Evolutionary conservation across 208 protist species (phyloP).

Genomic region (Trypanosoma conorhini): DNA sequence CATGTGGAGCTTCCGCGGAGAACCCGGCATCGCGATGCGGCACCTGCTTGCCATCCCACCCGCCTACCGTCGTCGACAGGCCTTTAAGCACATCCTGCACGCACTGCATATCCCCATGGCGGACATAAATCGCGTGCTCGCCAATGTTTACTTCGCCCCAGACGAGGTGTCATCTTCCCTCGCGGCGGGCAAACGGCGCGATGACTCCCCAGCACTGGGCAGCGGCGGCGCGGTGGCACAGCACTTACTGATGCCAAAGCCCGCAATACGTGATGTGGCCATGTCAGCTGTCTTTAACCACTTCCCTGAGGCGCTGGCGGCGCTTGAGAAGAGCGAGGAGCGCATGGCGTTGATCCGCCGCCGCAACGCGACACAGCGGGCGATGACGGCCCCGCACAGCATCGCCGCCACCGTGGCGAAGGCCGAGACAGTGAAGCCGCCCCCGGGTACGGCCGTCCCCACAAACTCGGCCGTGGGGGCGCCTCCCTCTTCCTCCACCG

Average conservation of each 20-base stretch:
- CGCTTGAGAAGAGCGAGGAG: conserved; percentile 55
- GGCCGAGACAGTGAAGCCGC: not conserved
- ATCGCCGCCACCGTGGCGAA: not conserved
- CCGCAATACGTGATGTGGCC: conserved; percentile 72
- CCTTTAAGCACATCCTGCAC: conserved; percentile 80
- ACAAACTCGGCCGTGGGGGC: conserved; percentile 2
- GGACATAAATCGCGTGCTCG: conserved; percentile 57
- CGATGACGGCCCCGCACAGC: not conserved
- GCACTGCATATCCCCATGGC: conserved; percentile 55
- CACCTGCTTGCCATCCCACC: conserved; percentile 70
- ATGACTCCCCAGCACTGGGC: conserved; percentile 4
- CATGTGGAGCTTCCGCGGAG: conserved; percentile 82
- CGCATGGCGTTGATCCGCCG: conserved; percentile 50
- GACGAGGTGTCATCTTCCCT: conserved; percentile 34
- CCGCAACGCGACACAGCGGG: conserved; percentile 32
- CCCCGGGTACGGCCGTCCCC: not conserved
- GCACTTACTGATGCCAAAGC: conserved; percentile 73
- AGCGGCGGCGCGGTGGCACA: conserved; percentile 50
- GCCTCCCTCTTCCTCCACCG: conserved; percentile 16
- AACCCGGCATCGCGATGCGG: conserved; percentile 76
- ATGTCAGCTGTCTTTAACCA: conserved; percentile 60
- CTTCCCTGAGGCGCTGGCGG: conserved; percentile 57
- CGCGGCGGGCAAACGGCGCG: not conserved
- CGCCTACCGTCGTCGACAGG: conserved; percentile 72
- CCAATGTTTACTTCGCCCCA: conserved; percentile 60